These are phyloP conservation scores for Candida pseudoglaebosa DNA, from an alignment of 805 yeast species.

Conservation along the genomic window DNA sequence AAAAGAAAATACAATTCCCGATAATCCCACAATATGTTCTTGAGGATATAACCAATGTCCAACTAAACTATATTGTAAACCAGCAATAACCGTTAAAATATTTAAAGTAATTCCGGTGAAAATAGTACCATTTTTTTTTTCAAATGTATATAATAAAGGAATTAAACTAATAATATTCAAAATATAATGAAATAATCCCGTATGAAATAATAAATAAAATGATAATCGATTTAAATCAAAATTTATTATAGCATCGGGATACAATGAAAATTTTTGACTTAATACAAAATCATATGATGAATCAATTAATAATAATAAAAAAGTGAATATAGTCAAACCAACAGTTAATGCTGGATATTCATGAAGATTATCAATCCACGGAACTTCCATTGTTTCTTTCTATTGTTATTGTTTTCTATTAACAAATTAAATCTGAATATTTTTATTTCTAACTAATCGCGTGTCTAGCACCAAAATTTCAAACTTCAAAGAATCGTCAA, in stretches of 20 bases:
- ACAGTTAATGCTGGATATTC: conserved; percentile 56
- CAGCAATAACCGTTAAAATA: conserved; percentile 65
- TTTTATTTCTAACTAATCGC: too few species aligned
- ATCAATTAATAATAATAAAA: conserved; percentile 38
- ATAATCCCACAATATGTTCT: conserved; percentile 59
- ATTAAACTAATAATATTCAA: conserved; percentile 56
- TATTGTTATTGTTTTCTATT: too few species aligned
- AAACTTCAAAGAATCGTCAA: too few species aligned
- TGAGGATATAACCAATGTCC: conserved; percentile 50
- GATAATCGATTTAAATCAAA: conserved; percentile 52
- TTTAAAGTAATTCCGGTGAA: conserved; percentile 80
- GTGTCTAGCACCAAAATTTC: too few species aligned
- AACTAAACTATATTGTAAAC: conserved; percentile 53
- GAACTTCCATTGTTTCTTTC: not conserved
- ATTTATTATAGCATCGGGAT: conserved; percentile 51
- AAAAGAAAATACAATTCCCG: conserved; percentile 72
- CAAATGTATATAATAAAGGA: conserved; percentile 63
- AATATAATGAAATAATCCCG: conserved; percentile 54
- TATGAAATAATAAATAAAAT: conserved; percentile 69
- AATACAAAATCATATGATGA: conserved; percentile 20
- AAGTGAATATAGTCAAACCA: conserved; percentile 56
- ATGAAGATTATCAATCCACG: not conserved
- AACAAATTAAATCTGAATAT: too few species aligned
- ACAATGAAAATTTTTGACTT: conserved; percentile 41
- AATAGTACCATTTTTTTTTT: conserved; percentile 73